Evolutionary conservation across 495 filamentous ascomycete species (phyloP), one percentile per base, ranked within the genome.

Genomic region (Daldinia caldariorum): DNA sequence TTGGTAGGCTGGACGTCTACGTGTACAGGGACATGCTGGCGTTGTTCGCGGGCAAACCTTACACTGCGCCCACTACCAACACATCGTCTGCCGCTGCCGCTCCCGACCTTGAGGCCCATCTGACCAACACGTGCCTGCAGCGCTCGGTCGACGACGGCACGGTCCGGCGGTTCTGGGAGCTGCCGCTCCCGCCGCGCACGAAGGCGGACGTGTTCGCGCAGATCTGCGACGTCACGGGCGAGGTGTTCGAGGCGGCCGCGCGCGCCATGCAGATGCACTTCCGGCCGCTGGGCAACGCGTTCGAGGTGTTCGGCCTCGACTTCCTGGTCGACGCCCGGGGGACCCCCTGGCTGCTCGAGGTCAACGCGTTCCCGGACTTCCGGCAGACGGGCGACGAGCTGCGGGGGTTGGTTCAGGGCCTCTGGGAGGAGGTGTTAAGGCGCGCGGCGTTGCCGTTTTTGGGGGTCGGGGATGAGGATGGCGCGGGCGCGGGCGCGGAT

Each of bases 361-460:
- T 97, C n/a, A 99, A 99, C 80, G 91, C 94, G 0, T 99, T 94
- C 78, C 95, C 95, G 50, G 95, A 99, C 79, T 97, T 97, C 73
- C 87, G 79, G 74, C 94, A 97, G 86, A 97, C 93, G 12, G 94
- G 95, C 2, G 88, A 87, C 10, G 87, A 89, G 54, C 77, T 92
- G 63, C 89, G 82, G 72, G 85, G 81, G 5, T 78, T 97, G 59
- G 89, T 99, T 12, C 83, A 80, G 4, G 90, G 90, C 32, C 80
- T 99, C 61, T 94, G 94, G 83, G 85, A 88, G 72, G 90, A 84
- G 49, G 89, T 90, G 20, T 85, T 97, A 13, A 82, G 87, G 58
- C 79, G 85, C 68, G 92, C 83, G 31, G 88, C 94, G 1, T 61
- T 64, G 3, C 66, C 67, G 31, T 81, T 83, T 66, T 43, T 41